phyloP scores from a whole-genome alignment of 1,284 basidiomycete genomes.

The Vanrija sp. region DNA sequence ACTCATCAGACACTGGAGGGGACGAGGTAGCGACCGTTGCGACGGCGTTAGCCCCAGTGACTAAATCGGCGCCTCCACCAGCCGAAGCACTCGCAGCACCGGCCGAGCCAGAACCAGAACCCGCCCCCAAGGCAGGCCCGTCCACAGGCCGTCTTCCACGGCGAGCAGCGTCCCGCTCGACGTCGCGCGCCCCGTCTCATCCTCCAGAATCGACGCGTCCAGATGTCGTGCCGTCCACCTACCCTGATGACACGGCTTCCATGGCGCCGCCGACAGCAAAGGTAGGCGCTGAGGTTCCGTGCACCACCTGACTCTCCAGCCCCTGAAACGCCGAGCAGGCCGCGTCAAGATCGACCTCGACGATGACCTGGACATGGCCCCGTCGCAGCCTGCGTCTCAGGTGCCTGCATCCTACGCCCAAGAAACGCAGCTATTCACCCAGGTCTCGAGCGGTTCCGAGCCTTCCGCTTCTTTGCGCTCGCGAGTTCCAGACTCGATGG shows the following conservation, averaged over 20 bases:
- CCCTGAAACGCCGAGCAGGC: slow-evolving; percentile 27
- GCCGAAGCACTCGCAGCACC: too few species aligned
- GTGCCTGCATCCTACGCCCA: slow-evolving; percentile 4
- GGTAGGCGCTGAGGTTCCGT: not conserved
- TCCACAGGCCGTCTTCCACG: not conserved
- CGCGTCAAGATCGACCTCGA: slow-evolving; percentile 20
- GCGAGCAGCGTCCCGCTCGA: not conserved
- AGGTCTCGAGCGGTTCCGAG: not conserved
- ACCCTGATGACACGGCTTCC: slow-evolving; percentile 24
- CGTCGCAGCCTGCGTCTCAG: not conserved
- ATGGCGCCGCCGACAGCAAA: not conserved
- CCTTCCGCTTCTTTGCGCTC: not conserved
- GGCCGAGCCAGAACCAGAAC: not conserved
- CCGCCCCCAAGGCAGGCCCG: not conserved
- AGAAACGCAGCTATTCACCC: slow-evolving; percentile 8
- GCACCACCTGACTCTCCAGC: slow-evolving; percentile 7
- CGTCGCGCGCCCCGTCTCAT: slow-evolving; percentile 3
- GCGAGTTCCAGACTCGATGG: slow-evolving; percentile 16
- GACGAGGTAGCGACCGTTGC: not conserved
- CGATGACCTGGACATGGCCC: slow-evolving; percentile 9
- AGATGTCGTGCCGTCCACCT: slow-evolving; percentile 33
- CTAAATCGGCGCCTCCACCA: not conserved
- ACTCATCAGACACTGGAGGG: not conserved
- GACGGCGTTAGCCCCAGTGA: not conserved
- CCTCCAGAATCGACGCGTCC: not conserved